Base-by-base conservation (phyloP, 202 grass and related monocot genomes). In the Cymbopogon flexuosus region DNA sequence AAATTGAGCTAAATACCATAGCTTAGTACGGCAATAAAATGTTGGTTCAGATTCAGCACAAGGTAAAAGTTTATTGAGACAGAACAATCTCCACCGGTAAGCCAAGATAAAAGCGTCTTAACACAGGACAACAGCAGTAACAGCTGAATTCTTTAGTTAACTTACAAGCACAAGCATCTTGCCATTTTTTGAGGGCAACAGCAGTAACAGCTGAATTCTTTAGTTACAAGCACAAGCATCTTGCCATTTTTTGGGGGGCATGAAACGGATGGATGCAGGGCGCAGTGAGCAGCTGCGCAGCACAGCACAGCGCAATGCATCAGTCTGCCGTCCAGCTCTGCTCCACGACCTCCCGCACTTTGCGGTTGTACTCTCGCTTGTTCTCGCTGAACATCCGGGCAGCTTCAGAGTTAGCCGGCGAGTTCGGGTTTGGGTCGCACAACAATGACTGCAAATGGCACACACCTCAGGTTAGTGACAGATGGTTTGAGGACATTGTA, bases 281-380 rank as follows among this genome's bases (percentile, higher is more conserved):
- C 15, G 27, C 30, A 29, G 19, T 65, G 73, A 41, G 46, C 49
- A 45, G 16, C 31, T 37, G n/a, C 4, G 6, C 13, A 1, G 42
- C 3, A 10, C 42, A 0, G 42, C 10, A 0, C 10, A 0, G 30
- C 13, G 61, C 61, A 47, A 6, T 5, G 11, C 42, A 84, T 92
- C 72, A 96, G 80, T 96, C 93, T 6, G 90, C 93, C 5, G 93
- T 92, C 93, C 90, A 96, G 88, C 93, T 96, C 83, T 92, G 90
- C 88, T 92, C 93, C 1, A 96, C 93, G 7, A 87, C 72, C 83
- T 96, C 93, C 27, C 93, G 93, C 39, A 96, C 93, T 70, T 87
- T 85, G 31, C 87, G 83, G 70, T 94, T 94, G 87, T 94, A 94
- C 46, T 94, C 92, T 1, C 89, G 89, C 79, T 92, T 93, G 73